Conservation (phyloP, 495 filamentous ascomycete genomes). For the Penicillium maclennaniae region DNA sequence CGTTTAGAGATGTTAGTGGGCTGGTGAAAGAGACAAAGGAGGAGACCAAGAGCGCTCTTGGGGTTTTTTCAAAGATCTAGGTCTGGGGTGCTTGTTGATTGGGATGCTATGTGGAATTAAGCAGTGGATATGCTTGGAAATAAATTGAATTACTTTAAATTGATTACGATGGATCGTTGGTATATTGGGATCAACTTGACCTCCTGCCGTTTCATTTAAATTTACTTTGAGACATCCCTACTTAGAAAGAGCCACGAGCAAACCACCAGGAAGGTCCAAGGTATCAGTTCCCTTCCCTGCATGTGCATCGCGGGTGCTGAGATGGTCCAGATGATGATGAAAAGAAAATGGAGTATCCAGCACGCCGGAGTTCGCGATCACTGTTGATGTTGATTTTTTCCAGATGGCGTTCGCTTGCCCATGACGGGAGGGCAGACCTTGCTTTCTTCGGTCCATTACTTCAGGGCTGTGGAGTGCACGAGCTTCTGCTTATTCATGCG, state of each 20-base stretch:
- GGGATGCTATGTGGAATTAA: neutral
- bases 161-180: neutral
- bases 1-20: conserved; percentile 65
- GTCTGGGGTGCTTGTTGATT: conserved; percentile 31
- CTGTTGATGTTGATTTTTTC: no score
- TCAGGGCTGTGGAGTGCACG: no score
- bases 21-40: conserved; percentile 75
- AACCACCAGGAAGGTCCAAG: neutral
- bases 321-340: neutral
- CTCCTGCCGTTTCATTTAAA: neutral
- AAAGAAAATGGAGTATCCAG: no score
- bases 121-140: neutral
- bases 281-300: neutral
- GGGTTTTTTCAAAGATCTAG: conserved; percentile 65
- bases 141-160: neutral
- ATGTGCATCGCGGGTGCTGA: neutral
- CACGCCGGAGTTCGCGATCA: no score
- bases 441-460: no score
- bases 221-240: neutral
- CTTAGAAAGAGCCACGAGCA: neutral
- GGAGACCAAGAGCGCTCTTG: conserved; percentile 61
- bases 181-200: neutral
- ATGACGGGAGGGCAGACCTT: no score
- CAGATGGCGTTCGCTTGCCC: no score
- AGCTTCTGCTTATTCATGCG: no score